These are phyloP conservation scores for Ophiostoma perfectum DNA, from an alignment of 2,329 filamentous ascomycete species.

Conservation along the genomic window DNA sequence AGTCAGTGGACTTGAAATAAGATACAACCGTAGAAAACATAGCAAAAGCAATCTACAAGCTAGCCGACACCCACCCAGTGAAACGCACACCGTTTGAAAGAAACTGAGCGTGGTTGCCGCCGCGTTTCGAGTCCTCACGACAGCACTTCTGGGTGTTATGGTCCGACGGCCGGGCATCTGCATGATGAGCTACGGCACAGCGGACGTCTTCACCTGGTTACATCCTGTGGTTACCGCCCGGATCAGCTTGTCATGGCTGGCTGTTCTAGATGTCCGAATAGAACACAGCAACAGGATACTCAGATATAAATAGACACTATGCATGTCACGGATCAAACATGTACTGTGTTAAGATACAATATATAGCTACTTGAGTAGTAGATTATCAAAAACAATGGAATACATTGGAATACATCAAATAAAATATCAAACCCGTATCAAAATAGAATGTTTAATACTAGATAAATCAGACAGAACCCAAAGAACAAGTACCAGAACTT, in stretches of 20 bases:
- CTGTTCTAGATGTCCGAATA: not conserved
- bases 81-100: slow-evolving; percentile 3
- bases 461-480: no score
- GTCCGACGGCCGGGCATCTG: not conserved
- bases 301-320: not conserved
- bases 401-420: no score
- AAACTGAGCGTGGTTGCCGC: not conserved
- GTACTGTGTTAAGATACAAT: no score
- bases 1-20: no score
- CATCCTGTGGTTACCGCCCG: not conserved
- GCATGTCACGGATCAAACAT: no score
- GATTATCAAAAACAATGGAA: no score
- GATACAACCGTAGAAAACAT: no score
- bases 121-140: not conserved
- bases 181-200: not conserved
- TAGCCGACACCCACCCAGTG: not conserved
- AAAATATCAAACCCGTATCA: no score
- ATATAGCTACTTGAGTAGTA: no score
- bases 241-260: not conserved
- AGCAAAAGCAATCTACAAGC: not conserved
- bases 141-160: not conserved
- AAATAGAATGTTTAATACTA: no score
- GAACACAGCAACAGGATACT: not conserved
- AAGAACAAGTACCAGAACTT: no score
- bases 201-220: not conserved